Conservation (phyloP, 1,284 basidiomycete genomes). For the Ganoderma meredithae region DNA sequence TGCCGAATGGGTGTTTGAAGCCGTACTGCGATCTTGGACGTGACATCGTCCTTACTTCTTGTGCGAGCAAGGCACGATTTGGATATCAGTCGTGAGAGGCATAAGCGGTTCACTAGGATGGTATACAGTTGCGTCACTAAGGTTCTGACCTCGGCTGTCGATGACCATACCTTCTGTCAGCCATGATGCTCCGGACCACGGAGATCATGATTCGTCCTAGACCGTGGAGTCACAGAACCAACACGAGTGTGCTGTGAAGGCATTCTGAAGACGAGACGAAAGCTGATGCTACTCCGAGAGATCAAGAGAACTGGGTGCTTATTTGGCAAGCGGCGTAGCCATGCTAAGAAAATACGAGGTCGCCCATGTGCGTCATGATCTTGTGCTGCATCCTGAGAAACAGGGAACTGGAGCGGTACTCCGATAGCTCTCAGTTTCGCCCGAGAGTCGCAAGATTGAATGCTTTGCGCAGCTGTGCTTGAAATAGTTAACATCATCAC, state of each 20-base stretch:
- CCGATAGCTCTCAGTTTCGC: background rate
- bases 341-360: background rate
- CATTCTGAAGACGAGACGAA: background rate
- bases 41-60: background rate
- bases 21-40: background rate
- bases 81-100: background rate
- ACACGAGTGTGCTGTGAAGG: background rate
- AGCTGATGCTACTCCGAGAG: background rate
- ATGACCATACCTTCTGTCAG: background rate
- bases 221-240: background rate
- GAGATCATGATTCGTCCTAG: background rate
- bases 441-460: background rate
- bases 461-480: background rate
- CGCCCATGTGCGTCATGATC: background rate
- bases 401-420: background rate
- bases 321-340: background rate
- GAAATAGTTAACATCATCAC: background rate
- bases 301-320: background rate
- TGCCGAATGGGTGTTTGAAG: background rate
- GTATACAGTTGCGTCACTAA: background rate
- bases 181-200: background rate
- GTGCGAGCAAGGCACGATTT: background rate
- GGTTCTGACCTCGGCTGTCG: background rate
- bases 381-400: background rate
- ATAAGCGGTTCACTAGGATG: background rate